Conservation (phyloP, 2,329 filamentous ascomycete genomes). For the Fusarium austroafricanum region DNA sequence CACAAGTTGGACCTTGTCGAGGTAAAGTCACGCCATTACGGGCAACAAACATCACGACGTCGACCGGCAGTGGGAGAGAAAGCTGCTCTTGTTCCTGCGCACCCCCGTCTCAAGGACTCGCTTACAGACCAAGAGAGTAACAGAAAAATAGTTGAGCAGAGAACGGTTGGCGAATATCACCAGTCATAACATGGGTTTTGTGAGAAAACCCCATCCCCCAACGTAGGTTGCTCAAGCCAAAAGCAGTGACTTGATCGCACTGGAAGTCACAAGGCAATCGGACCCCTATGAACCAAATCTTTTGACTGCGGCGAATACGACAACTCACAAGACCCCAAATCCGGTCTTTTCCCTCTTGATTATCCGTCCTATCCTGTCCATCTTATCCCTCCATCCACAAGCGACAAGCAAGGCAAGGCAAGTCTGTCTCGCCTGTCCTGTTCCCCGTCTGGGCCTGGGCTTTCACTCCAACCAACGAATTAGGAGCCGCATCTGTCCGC, state of each 20-base stretch:
- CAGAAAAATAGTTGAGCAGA: slow-evolving; percentile 15
- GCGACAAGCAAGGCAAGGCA: neutral
- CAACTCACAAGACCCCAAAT: slow-evolving; percentile 29
- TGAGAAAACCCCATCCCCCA: slow-evolving; percentile 28
- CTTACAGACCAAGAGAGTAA: slow-evolving; percentile 15
- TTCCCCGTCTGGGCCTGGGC: slow-evolving; percentile 41
- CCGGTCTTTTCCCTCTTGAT: slow-evolving; percentile 19
- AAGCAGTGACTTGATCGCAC: slow-evolving; percentile 21
- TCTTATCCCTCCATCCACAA: slow-evolving; percentile 6
- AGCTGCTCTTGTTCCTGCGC: slow-evolving; percentile 28
- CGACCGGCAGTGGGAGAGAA: slow-evolving; percentile 40
- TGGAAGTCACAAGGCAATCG: slow-evolving; percentile 10
- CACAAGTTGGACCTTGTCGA: slow-evolving; percentile 42
- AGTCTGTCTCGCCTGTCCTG: slow-evolving; percentile 36
- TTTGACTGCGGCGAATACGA: slow-evolving; percentile 40
- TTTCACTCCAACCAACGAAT: slow-evolving; percentile 43
- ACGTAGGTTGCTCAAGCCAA: slow-evolving; percentile 3
- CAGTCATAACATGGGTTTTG: slow-evolving; percentile 14
- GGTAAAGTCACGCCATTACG: slow-evolving; percentile 48
- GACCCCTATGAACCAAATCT: slow-evolving; percentile 17
- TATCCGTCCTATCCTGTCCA: slow-evolving; percentile 4
- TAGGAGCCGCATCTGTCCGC: slow-evolving; percentile 46
- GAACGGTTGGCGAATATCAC: slow-evolving; percentile 26
- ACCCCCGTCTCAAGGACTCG: slow-evolving; percentile 23
- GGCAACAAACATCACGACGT: slow-evolving; percentile 46